Percentiles rank a stretch among this genome's conserved stretches.
phyloP scores from a whole-genome alignment of 2,329 filamentous ascomycete genomes.

The Alternaria burnsii region DNA sequence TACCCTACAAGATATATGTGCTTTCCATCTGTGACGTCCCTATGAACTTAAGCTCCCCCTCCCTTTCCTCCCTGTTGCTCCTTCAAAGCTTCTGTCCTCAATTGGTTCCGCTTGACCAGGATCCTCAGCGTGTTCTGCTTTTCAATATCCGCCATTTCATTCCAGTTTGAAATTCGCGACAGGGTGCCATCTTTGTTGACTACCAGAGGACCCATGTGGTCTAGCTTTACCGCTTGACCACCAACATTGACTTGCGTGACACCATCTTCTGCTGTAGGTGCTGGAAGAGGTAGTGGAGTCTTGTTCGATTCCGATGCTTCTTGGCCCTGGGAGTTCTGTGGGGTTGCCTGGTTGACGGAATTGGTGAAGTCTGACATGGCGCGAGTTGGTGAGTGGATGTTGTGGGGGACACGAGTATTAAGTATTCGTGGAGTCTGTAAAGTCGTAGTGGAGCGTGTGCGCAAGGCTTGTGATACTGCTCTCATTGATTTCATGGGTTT shows the following conservation, averaged over 20 bases:
- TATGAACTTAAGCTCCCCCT: not conserved
- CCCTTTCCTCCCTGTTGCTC: slow-evolving; percentile 22
- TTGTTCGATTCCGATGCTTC: not conserved
- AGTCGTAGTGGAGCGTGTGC: not conserved
- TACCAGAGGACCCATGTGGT: slow-evolving; percentile 76
- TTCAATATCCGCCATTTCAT: slow-evolving; percentile 74
- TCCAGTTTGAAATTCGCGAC: slow-evolving; percentile 77
- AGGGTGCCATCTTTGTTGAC: slow-evolving; percentile 77
- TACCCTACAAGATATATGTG: not conserved
- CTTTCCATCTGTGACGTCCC: not conserved
- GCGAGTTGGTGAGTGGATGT: not conserved
- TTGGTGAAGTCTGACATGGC: slow-evolving; percentile 4
- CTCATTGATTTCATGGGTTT: not conserved
- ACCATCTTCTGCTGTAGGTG: slow-evolving; percentile 1
- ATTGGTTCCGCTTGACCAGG: slow-evolving; percentile 73
- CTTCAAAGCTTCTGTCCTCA: slow-evolving; percentile 65
- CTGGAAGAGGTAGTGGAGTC: slow-evolving; percentile 11
- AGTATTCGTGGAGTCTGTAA: not conserved
- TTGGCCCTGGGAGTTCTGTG: not conserved
- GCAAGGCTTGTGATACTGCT: not conserved
- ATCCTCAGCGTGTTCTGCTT: slow-evolving; percentile 71
- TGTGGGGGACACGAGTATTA: not conserved
- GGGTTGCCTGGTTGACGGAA: not conserved
- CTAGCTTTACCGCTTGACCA: slow-evolving; percentile 62
- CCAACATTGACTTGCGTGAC: slow-evolving; percentile 42